Percentiles rank a stretch among this genome's conserved stretches.
phyloP scores from a whole-genome alignment of 176 grass and related monocot species.

The Eleusine indica region DNA sequence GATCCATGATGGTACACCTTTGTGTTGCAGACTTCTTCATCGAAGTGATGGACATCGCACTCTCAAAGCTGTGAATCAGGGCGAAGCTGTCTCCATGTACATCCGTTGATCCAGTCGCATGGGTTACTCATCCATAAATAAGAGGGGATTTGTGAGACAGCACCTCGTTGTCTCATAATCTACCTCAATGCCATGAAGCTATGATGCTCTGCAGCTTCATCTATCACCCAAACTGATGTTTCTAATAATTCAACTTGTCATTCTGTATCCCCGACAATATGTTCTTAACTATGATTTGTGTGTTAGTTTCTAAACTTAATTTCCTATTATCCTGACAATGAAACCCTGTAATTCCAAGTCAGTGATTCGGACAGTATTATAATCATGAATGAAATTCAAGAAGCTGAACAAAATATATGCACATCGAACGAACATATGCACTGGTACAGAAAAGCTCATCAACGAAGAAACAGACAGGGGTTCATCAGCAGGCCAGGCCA shows the following conservation, averaged over 20 bases:
- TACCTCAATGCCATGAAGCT: conserved; percentile 19
- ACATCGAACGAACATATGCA: not conserved
- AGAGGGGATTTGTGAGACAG: conserved; percentile 54
- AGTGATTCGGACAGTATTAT: not conserved
- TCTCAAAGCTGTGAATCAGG: conserved; percentile 80
- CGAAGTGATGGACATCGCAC: conserved; percentile 71
- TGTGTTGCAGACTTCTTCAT: conserved; percentile 64
- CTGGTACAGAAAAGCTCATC: not conserved
- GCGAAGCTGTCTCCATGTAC: conserved; percentile 19
- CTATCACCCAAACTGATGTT: not conserved
- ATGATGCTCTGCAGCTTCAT: not conserved
- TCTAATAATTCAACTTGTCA: not conserved
- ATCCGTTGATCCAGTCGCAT: conserved; percentile 10
- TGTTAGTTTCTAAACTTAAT: not conserved
- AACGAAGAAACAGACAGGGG: not conserved
- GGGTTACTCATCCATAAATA: conserved; percentile 47
- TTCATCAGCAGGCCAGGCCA: not conserved
- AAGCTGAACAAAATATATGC: not conserved
- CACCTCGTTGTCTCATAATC: conserved; percentile 84
- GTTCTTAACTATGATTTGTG: conserved; percentile 10
- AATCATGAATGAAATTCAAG: not conserved
- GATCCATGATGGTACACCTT: not conserved
- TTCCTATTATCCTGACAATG: not conserved
- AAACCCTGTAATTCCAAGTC: not conserved
- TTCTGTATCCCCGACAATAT: not conserved